Evolutionary conservation across 2,329 filamentous ascomycete genomes (phyloP).

Genomic region (Calcarisporium arbuscula): DNA sequence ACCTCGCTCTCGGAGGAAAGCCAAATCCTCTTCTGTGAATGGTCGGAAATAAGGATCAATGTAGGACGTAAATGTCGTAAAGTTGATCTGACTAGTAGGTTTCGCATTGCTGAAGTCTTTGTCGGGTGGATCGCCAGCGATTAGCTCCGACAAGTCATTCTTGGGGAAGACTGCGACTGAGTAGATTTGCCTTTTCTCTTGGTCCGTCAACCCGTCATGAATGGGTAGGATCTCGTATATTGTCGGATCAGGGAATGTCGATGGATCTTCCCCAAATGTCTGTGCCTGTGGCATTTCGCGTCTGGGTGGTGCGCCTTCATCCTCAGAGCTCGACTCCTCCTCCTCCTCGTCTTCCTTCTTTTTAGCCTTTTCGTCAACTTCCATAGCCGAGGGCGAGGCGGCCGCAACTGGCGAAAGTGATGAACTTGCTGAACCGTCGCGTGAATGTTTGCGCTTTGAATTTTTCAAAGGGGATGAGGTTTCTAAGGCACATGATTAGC

Average conservation of each 20-base stretch:
- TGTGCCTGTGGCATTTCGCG: constrained; percentile 69
- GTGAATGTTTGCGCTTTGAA: constrained; percentile 45
- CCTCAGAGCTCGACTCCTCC: constrained; percentile 48
- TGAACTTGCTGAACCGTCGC: constrained; percentile 52
- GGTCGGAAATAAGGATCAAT: constrained; percentile 87
- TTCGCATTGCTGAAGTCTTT: constrained; percentile 95
- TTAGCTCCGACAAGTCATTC: constrained; percentile 74
- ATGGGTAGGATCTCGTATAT: constrained; percentile 85
- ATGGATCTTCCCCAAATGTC: constrained; percentile 87
- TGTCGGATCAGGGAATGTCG: constrained; percentile 85
- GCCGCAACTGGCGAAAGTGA: constrained; percentile 51
- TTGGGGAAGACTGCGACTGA: constrained; percentile 79
- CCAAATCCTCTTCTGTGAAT: constrained; percentile 87
- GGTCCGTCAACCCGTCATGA: constrained; percentile 67
- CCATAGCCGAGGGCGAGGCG: constrained; percentile 49
- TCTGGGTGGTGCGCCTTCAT: constrained; percentile 54
- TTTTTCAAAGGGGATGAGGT: constrained; percentile 49
- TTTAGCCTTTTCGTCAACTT: constrained; percentile 49
- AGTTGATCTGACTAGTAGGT: constrained; percentile 88
- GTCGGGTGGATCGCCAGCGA: constrained; percentile 83
- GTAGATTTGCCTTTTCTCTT: constrained; percentile 83
- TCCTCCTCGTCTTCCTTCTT: constrained; percentile 33
- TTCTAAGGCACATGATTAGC: constrained; percentile 29
- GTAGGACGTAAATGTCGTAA: constrained; percentile 86
- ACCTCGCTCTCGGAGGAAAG: constrained; percentile 83